Percentiles rank a stretch among this genome's conserved stretches.
phyloP scores from a whole-genome alignment of 345 rosid genomes.

The Diplotaxis tenuifolia region DNA sequence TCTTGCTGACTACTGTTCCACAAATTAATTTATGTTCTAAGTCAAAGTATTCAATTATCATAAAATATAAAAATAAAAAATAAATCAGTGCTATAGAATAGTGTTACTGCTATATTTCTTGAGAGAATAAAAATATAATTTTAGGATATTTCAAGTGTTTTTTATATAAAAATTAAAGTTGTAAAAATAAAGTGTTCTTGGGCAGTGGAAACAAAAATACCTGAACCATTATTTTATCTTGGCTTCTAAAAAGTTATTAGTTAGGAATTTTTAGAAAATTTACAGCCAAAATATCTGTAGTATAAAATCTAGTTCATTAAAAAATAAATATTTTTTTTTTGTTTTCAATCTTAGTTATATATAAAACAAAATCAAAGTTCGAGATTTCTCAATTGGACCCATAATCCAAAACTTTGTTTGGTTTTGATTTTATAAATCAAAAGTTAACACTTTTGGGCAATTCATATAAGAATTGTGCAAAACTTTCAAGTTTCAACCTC shows the following conservation, averaged over 20 bases:
- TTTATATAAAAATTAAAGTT: not conserved
- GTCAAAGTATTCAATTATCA: not conserved
- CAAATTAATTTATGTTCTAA: not conserved
- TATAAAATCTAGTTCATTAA: no score
- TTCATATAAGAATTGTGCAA: not conserved
- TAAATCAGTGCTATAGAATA: not conserved
- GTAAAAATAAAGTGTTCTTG: not conserved
- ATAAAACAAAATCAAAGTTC: no score
- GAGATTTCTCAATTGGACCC: no score
- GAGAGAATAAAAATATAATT: no score
- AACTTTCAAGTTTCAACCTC: not conserved
- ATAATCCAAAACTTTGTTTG: not conserved
- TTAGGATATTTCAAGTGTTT: not conserved
- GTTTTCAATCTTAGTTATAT: no score
- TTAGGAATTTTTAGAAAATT: not conserved
- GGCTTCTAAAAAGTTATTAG: not conserved
- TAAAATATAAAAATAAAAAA: not conserved
- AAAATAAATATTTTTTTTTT: no score
- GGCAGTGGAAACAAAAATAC: not conserved
- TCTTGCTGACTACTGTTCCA: not conserved
- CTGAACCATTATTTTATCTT: not conserved
- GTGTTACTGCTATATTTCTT: not conserved
- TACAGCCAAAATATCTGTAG: not conserved
- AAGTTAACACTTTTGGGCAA: not conserved
- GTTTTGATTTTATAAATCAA: not conserved